Percentiles rank a stretch among this genome's conserved stretches.
These are phyloP conservation scores for Boletus rubescentipes DNA, from an alignment of 768 basidiomycete genomes.

Conservation along the genomic window DNA sequence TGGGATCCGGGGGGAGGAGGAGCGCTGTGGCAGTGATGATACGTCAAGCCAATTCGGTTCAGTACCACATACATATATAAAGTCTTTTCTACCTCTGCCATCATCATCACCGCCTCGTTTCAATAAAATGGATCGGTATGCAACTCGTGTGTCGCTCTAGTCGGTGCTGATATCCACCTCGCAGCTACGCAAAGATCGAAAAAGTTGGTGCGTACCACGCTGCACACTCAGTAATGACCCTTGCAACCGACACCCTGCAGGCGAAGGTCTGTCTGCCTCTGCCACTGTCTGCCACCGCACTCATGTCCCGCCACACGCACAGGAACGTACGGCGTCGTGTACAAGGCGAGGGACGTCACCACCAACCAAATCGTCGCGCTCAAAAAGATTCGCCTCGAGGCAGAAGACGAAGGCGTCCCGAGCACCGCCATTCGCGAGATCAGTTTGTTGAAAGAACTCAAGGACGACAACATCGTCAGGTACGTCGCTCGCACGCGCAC, in stretches of 20 bases:
- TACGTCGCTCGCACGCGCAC: conserved; percentile 27
- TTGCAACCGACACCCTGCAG: conserved; percentile 29
- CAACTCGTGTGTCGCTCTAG: conserved; percentile 4
- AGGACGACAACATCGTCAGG: conserved; percentile 96
- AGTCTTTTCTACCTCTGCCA: conserved; percentile 2
- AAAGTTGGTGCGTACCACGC: conserved; percentile 82
- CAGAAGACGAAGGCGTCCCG: conserved; percentile 98
- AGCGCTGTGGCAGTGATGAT: conserved; percentile 12
- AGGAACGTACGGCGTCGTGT: conserved; percentile 99
- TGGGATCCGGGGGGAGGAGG: not conserved
- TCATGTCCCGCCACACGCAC: conserved; percentile 13
- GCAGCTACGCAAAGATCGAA: conserved; percentile 94
- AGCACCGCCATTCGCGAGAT: conserved; percentile 98
- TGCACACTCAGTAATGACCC: conserved; percentile 14
- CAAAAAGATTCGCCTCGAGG: conserved; percentile 98
- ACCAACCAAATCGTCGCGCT: conserved; percentile 88
- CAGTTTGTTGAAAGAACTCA: conserved; percentile 93
- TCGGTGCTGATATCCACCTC: conserved; percentile 28
- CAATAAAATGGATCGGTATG: conserved; percentile 36
- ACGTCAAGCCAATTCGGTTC: conserved; percentile 15
- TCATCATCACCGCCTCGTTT: conserved; percentile 2
- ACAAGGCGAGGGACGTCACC: conserved; percentile 86
- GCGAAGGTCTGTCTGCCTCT: conserved; percentile 38
- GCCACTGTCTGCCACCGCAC: not conserved
- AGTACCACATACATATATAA: conserved; percentile 7